A percentile compares a stretch with the other conserved stretches of the same genome.
These are phyloP conservation scores for Dendrobium catenatum DNA, from an alignment of 106 monocot species.

Conservation along the genomic window DNA sequence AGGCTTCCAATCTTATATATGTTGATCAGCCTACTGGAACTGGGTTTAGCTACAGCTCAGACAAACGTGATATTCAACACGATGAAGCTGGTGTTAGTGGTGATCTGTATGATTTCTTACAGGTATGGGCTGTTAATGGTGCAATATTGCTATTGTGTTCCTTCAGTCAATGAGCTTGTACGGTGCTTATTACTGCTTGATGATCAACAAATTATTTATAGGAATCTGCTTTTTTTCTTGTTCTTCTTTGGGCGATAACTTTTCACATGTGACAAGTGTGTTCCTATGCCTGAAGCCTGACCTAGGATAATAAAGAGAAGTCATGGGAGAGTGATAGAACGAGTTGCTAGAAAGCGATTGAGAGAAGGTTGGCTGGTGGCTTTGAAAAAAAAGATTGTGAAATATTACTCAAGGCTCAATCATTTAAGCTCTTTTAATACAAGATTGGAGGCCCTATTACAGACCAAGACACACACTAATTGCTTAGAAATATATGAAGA, in stretches of 20 bases:
- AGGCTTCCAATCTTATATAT: constrained; percentile 66
- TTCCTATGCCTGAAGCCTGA: neutral
- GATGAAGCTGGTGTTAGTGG: constrained; percentile 55
- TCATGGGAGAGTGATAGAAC: no score
- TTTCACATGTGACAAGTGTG: neutral
- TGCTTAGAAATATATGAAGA: no score
- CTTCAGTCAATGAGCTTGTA: neutral
- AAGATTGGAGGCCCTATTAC: no score
- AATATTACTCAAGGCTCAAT: no score
- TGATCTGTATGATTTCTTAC: constrained; percentile 66
- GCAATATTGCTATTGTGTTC: neutral
- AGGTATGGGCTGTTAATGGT: constrained; percentile 22
- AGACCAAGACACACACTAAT: no score
- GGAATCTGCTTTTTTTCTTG: neutral
- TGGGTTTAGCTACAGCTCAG: constrained; percentile 62
- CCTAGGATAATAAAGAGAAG: no score
- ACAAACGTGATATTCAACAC: constrained; percentile 50
- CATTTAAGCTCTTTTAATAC: no score
- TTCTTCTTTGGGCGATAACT: neutral
- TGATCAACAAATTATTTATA: neutral
- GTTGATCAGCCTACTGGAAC: constrained; percentile 80
- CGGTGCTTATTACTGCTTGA: neutral
- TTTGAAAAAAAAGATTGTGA: no score
- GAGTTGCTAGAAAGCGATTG: no score
- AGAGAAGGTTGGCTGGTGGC: no score